A percentile compares a stretch with the other conserved stretches of the same genome.
phyloP scores from a whole-genome alignment of 306 rosid species.

The Quercus wislizeni region DNA sequence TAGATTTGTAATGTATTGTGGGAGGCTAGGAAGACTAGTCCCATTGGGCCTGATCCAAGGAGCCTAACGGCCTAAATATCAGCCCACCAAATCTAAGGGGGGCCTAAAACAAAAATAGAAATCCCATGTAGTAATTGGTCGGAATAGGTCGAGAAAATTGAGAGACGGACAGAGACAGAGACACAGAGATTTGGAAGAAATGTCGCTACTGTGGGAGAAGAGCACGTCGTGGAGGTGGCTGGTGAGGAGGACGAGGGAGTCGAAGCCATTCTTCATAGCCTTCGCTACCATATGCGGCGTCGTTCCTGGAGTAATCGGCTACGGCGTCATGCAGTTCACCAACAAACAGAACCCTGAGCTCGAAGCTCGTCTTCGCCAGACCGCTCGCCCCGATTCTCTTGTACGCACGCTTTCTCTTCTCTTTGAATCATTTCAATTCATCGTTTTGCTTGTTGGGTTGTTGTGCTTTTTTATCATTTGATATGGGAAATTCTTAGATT shows the following conservation, averaged over 20 bases:
- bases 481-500: neutral
- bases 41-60: too few relatives aligned
- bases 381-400: constrained; percentile 75
- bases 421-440: neutral
- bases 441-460: neutral
- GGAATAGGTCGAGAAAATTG: too few relatives aligned
- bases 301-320: constrained; percentile 79
- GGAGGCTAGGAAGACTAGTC: too few relatives aligned
- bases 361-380: constrained; percentile 75
- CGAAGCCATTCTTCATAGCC: constrained; percentile 76
- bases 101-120: too few relatives aligned
- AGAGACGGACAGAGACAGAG: neutral
- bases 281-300: constrained; percentile 90
- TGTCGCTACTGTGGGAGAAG: constrained; percentile 66
- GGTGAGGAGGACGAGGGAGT: constrained; percentile 71
- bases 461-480: neutral
- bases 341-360: constrained; percentile 66
- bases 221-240: constrained; percentile 71
- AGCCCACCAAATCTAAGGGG: too few relatives aligned
- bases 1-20: too few relatives aligned
- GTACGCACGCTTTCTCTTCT: constrained; percentile 14
- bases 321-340: constrained; percentile 72
- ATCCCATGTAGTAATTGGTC: too few relatives aligned
- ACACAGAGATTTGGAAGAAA: neutral
- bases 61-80: too few relatives aligned